Conservation (phyloP, 805 yeast species). For the Vanderwaltozyma yarrowii region DNA sequence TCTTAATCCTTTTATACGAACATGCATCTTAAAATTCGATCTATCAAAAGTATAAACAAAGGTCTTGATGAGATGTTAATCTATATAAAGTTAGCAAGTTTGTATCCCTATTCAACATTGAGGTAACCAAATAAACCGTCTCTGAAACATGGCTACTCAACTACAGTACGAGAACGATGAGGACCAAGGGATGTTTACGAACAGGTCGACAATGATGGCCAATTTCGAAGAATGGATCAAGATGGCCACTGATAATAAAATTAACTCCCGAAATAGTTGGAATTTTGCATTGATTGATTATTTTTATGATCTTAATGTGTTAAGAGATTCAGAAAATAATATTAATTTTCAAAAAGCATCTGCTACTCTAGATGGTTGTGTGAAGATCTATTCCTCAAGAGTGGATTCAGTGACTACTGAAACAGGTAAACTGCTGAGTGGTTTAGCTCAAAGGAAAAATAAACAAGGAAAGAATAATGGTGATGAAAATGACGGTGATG, state of each 20-base stretch:
- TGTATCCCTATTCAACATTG: too few species aligned
- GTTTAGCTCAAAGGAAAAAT: constrained; percentile 43
- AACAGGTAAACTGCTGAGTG: constrained; percentile 74
- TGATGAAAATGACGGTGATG: constrained; percentile 18
- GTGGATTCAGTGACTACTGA: constrained; percentile 89
- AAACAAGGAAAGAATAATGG: constrained; percentile 14
- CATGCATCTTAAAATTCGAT: too few species aligned
- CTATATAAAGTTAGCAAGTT: too few species aligned
- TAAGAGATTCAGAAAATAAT: constrained; percentile 61
- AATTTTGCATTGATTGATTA: constrained; percentile 84
- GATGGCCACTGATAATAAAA: constrained; percentile 74
- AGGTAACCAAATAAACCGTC: too few species aligned
- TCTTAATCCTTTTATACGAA: too few species aligned
- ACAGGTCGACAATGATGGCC: constrained; percentile 35
- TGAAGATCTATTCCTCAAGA: constrained; percentile 81
- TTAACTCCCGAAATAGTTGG: constrained; percentile 82
- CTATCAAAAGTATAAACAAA: too few species aligned
- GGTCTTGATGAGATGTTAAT: too few species aligned
- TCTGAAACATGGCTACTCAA: constrained; percentile 16
- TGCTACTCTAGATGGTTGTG: constrained; percentile 89
- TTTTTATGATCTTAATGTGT: constrained; percentile 70
- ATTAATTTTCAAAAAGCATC: constrained; percentile 88
- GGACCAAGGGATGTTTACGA: constrained; percentile 12
- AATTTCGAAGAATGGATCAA: constrained; percentile 75
- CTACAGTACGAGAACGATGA: constrained; percentile 10